These are phyloP conservation scores for Aspergillus biplanus DNA, from an alignment of 495 filamentous ascomycete species.

Conservation along the genomic window DNA sequence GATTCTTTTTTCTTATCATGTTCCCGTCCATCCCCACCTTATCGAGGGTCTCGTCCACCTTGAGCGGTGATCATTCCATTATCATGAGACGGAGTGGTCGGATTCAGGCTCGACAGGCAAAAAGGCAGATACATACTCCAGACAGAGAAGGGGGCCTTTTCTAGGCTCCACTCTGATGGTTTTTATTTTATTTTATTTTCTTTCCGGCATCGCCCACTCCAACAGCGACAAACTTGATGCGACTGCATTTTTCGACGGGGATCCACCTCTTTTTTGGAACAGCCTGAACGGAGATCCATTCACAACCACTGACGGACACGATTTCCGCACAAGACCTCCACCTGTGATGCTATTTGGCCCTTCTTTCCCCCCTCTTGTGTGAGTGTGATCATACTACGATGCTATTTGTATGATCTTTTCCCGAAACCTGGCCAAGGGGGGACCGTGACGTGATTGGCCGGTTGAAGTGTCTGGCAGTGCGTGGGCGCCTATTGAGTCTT, in stretches of 20 bases:
- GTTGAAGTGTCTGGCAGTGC: not conserved
- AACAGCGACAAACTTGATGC: constrained; percentile 1
- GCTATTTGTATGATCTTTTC: not conserved
- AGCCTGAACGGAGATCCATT: constrained; percentile 24
- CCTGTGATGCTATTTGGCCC: constrained; percentile 16
- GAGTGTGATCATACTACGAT: not conserved
- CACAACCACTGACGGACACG: constrained; percentile 17
- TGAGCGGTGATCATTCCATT: constrained; percentile 1
- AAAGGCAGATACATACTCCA: constrained; percentile 5
- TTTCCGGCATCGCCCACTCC: not conserved
- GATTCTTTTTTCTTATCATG: constrained; percentile 8
- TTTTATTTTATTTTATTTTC: not conserved
- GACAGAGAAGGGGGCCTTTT: constrained; percentile 1
- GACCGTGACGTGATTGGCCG: not conserved
- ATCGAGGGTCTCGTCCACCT: constrained; percentile 1
- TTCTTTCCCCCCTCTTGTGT: not conserved
- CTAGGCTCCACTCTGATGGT: constrained; percentile 6
- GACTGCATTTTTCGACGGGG: not conserved
- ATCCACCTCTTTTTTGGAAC: constrained; percentile 16
- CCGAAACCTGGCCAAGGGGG: not conserved
- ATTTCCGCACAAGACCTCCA: constrained; percentile 18
- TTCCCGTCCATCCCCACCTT: not conserved
- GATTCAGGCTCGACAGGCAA: constrained; percentile 4
- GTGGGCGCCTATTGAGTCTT: not conserved
- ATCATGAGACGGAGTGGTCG: not conserved